phyloP scores from a whole-genome alignment of 352 stramenopile genomes.

The Phytophthora kernoviae region DNA sequence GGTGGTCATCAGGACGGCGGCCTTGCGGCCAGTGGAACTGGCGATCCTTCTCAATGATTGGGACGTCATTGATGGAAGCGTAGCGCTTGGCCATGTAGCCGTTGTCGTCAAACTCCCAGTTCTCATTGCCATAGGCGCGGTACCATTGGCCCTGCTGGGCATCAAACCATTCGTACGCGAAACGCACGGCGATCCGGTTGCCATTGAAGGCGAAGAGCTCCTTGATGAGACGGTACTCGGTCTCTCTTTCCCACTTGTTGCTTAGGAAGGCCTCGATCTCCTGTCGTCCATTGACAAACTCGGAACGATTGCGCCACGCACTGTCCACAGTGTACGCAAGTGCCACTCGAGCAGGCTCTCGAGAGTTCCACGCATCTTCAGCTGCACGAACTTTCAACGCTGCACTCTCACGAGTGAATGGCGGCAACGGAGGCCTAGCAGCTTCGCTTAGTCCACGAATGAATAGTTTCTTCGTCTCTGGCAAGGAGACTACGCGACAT shows the following conservation, averaged over 20 bases:
- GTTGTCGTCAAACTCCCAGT: conserved; percentile 87
- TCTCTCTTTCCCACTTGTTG: conserved; percentile 76
- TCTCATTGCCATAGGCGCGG: conserved; percentile 89
- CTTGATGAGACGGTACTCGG: conserved; percentile 90
- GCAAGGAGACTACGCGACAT: not conserved
- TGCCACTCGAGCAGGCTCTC: conserved; percentile 71
- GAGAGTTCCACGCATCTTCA: conserved; percentile 90
- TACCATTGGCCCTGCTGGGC: conserved; percentile 65
- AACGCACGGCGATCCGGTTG: conserved; percentile 89
- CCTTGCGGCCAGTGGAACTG: conserved; percentile 67
- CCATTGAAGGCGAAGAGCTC: conserved; percentile 83
- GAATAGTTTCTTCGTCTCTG: not conserved
- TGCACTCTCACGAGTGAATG: conserved; percentile 82
- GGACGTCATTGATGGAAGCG: conserved; percentile 88
- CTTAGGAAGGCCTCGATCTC: conserved; percentile 83
- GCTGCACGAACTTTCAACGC: conserved; percentile 81
- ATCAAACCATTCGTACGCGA: conserved; percentile 87
- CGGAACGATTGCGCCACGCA: conserved; percentile 82
- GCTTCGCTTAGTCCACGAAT: conserved; percentile 14
- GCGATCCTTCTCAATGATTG: conserved; percentile 73
- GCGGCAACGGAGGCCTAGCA: conserved; percentile 57
- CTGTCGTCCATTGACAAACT: conserved; percentile 76
- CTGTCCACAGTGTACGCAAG: conserved; percentile 86
- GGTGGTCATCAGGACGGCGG: conserved; percentile 51
- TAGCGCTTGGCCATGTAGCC: conserved; percentile 87